Evolutionary conservation across 1,284 basidiomycete genomes (phyloP).

Genomic region (Ustilago curta): DNA sequence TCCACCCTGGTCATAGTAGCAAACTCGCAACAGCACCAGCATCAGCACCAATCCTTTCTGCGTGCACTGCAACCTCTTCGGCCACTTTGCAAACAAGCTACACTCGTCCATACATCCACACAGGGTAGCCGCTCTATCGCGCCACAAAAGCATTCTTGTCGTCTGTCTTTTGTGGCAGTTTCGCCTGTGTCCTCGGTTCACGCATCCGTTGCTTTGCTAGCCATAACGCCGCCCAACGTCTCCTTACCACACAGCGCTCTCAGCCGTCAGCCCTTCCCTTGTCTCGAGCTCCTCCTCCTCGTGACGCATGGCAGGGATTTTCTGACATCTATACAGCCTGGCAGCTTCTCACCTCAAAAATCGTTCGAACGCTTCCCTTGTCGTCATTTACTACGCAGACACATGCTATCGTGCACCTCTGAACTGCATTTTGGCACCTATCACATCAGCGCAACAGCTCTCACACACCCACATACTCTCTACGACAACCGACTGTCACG

Average conservation of each 20-base stretch:
- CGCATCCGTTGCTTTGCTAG: neutral
- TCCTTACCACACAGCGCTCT: conserved; percentile 9
- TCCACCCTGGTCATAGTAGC: too few relatives aligned
- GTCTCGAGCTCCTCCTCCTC: conserved; percentile 12
- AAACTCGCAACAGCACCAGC: too few relatives aligned
- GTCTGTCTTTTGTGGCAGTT: neutral
- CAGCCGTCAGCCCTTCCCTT: conserved; percentile 20
- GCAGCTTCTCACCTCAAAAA: conserved; percentile 1
- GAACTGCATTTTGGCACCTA: neutral
- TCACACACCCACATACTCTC: too few relatives aligned
- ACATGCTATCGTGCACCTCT: conserved; percentile 3
- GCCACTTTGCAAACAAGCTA: too few relatives aligned
- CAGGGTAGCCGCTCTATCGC: too few relatives aligned
- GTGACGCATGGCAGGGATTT: conserved; percentile 20
- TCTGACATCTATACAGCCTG: conserved; percentile 22
- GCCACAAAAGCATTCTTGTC: neutral
- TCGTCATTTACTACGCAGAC: neutral
- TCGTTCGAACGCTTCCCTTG: neutral
- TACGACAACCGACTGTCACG: neutral
- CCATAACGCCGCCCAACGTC: conserved; percentile 8
- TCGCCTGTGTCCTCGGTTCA: neutral
- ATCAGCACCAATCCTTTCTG: too few relatives aligned
- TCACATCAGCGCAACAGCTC: neutral
- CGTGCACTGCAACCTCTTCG: too few relatives aligned
- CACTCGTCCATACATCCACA: too few relatives aligned